A percentile compares a stretch with the other conserved stretches of the same genome.
These are phyloP conservation scores for Fraxinus albicans DNA, from an alignment of 305 asterid genomes.

Conservation along the genomic window DNA sequence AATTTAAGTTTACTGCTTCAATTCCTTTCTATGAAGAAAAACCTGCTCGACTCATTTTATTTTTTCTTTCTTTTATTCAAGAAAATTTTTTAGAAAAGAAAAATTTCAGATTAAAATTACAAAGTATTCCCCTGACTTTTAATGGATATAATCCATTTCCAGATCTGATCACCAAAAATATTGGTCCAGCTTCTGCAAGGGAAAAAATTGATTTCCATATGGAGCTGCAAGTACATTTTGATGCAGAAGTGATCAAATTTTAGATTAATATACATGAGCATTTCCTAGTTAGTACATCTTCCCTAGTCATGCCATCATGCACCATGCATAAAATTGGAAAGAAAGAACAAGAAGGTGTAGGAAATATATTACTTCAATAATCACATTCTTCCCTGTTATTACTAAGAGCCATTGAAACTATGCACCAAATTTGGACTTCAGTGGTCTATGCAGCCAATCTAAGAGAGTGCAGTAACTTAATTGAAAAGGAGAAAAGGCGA, in stretches of 20 bases:
- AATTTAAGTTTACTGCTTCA: constrained; percentile 3
- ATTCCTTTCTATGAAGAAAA: constrained; percentile 4
- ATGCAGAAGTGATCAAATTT: background rate
- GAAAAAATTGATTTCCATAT: background rate
- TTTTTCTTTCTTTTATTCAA: background rate
- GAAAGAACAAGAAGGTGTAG: background rate
- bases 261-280: background rate
- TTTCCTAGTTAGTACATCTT: background rate
- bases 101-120: background rate
- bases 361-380: background rate
- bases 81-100: background rate
- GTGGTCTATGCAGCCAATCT: background rate
- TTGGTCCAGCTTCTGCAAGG: background rate
- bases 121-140: constrained; percentile 25
- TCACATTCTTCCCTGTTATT: background rate
- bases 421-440: background rate
- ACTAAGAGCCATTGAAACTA: background rate
- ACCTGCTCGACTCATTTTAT: background rate
- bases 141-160: background rate
- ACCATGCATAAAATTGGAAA: background rate
- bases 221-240: background rate
- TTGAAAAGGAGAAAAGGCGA: background rate
- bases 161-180: background rate
- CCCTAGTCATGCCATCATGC: background rate
- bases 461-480: background rate